phyloP scores from a whole-genome alignment of 2,329 filamentous ascomycete species.

The Aspergillus sp. region DNA sequence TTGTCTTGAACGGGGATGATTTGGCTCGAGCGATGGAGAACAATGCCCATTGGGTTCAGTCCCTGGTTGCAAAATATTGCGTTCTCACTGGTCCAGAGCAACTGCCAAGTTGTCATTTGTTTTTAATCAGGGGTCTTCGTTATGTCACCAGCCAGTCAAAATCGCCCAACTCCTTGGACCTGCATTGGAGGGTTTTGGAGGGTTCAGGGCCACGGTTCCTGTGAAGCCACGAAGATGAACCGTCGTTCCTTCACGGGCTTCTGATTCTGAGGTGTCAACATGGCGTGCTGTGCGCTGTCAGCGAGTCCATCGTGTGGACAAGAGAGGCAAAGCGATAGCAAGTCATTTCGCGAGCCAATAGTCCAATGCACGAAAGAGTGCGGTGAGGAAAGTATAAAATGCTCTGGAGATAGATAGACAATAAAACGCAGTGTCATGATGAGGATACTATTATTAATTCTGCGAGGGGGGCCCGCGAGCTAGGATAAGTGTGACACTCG shows the following conservation, averaged over 20 bases:
- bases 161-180: conserved; percentile 1
- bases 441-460: conserved; percentile 4
- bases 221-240: neutral
- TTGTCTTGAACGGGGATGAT: conserved; percentile 3
- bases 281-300: conserved; percentile 3
- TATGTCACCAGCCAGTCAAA: conserved; percentile 9
- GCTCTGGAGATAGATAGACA: neutral
- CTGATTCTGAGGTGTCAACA: conserved; percentile 3
- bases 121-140: conserved; percentile 12
- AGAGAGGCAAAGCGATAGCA: neutral
- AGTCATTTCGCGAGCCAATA: conserved; percentile 11
- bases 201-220: neutral
- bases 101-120: conserved; percentile 11
- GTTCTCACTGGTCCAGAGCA: conserved; percentile 10
- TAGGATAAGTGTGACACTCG: conserved; percentile 13
- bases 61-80: neutral
- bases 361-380: conserved; percentile 18
- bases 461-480: conserved; percentile 2
- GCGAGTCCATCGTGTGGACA: neutral
- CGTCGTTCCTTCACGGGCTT: neutral
- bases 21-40: conserved; percentile 6
- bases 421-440: neutral
- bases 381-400: conserved; percentile 14
- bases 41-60: conserved; percentile 11
- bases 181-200: conserved; percentile 3